These are phyloP conservation scores for Phoma sp. DNA, from an alignment of 2,329 filamentous ascomycete species.

Conservation along the genomic window DNA sequence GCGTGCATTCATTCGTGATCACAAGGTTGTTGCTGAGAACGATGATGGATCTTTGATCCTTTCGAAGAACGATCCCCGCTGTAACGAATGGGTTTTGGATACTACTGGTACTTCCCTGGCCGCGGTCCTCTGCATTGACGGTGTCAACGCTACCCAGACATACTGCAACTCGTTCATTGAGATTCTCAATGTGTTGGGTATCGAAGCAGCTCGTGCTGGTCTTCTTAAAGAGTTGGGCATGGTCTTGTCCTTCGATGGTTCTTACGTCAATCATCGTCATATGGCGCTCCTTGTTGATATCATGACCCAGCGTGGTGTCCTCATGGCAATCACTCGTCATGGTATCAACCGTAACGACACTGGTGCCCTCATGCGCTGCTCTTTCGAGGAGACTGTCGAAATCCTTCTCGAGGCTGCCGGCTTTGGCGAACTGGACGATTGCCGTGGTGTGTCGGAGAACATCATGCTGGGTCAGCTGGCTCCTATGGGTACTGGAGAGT, in stretches of 20 bases:
- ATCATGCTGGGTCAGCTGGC: slow-evolving; percentile 98
- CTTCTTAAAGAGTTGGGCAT: slow-evolving; percentile 87
- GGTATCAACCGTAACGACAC: slow-evolving; percentile 99
- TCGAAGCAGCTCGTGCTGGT: slow-evolving; percentile 88
- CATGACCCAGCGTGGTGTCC: slow-evolving; percentile 92
- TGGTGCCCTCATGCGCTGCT: slow-evolving; percentile 98
- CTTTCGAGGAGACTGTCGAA: slow-evolving; percentile 98
- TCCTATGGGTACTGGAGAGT: slow-evolving; percentile 94
- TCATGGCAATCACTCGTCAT: slow-evolving; percentile 96
- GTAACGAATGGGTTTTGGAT: slow-evolving; percentile 94
- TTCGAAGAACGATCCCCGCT: slow-evolving; percentile 73
- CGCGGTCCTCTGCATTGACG: slow-evolving; percentile 82
- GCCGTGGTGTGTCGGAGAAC: slow-evolving; percentile 97
- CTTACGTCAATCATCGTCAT: slow-evolving; percentile 98
- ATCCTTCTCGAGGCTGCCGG: slow-evolving; percentile 96
- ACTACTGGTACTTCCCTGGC: slow-evolving; percentile 89
- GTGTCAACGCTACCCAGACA: slow-evolving; percentile 83
- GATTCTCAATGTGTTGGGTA: slow-evolving; percentile 92
- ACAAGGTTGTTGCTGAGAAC: slow-evolving; percentile 59
- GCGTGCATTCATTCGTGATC: slow-evolving; percentile 82
- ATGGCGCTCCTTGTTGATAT: slow-evolving; percentile 94
- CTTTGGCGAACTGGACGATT: slow-evolving; percentile 94
- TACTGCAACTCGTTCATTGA: slow-evolving; percentile 97
- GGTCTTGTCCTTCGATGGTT: slow-evolving; percentile 97
- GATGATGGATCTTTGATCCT: slow-evolving; percentile 76